These are phyloP conservation scores for Galerina marginata DNA, from an alignment of 768 basidiomycete species.

Conservation along the genomic window DNA sequence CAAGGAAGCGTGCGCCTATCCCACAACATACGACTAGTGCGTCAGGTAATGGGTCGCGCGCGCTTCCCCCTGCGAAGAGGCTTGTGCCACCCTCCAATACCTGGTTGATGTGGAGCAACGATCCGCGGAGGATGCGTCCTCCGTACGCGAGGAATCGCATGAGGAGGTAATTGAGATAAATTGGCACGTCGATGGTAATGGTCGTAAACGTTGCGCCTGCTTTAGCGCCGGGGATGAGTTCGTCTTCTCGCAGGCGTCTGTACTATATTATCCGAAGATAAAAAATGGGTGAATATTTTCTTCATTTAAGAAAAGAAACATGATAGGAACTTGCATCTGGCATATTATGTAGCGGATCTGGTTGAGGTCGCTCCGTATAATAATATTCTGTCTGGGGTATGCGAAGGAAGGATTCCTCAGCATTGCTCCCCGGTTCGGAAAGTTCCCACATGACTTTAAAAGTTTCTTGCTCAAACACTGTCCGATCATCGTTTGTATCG, in stretches of 20 bases:
- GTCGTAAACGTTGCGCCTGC: slow-evolving; percentile 68
- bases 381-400: slow-evolving; percentile 68
- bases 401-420: slow-evolving; percentile 69
- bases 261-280: slow-evolving; percentile 34
- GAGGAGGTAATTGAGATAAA: slow-evolving; percentile 75
- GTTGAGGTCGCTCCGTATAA: slow-evolving; percentile 41
- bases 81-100: slow-evolving; percentile 64
- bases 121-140: slow-evolving; percentile 62
- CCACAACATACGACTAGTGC: slow-evolving; percentile 77
- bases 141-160: slow-evolving; percentile 65
- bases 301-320: background rate
- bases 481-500: background rate
- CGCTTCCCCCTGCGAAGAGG: slow-evolving; percentile 35
- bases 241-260: slow-evolving; percentile 35
- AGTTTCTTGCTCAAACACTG: slow-evolving; percentile 74
- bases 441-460: slow-evolving; percentile 79
- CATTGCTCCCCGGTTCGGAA: slow-evolving; percentile 59
- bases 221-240: slow-evolving; percentile 38
- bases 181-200: slow-evolving; percentile 70
- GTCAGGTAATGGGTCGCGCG: slow-evolving; percentile 40
- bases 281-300: background rate
- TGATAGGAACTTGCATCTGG: slow-evolving; percentile 47
- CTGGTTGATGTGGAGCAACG: slow-evolving; percentile 73
- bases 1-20: slow-evolving; percentile 72
- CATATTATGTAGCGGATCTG: slow-evolving; percentile 56